Evolutionary conservation across 2,329 filamentous ascomycete species (phyloP).

Genomic region (Erysiphe pisi): DNA sequence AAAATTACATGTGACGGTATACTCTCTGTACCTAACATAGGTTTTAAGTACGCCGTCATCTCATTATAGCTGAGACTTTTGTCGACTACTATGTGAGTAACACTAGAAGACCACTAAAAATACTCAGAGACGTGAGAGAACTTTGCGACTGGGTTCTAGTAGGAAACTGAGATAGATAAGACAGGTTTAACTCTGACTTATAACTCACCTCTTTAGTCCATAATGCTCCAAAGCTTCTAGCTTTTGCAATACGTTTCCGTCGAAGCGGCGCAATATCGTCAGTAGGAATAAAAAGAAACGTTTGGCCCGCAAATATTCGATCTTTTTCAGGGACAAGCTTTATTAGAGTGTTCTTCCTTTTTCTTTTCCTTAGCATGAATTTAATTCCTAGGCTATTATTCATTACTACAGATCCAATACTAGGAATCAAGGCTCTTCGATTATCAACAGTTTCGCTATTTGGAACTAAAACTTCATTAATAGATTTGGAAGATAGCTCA

Average conservation of each 20-base stretch:
- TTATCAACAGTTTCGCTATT: neutral
- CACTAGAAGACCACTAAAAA: constrained; percentile 40
- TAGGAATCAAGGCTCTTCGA: constrained; percentile 32
- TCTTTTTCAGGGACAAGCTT: neutral
- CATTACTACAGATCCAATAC: constrained; percentile 32
- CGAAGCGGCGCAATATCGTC: neutral
- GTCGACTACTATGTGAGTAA: constrained; percentile 76
- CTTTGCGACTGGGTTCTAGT: neutral
- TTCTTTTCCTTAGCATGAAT: constrained; percentile 33
- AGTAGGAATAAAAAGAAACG: neutral
- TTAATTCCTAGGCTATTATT: constrained; percentile 34
- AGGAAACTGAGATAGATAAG: too few relatives aligned
- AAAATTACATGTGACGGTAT: too few relatives aligned
- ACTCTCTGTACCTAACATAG: too few relatives aligned
- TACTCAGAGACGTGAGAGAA: neutral
- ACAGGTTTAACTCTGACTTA: too few relatives aligned
- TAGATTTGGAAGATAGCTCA: neutral
- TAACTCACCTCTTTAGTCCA: neutral
- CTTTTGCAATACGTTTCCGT: neutral
- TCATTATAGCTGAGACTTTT: constrained; percentile 42
- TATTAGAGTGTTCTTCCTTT: constrained; percentile 39
- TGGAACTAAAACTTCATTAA: neutral
- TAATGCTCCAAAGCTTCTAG: neutral
- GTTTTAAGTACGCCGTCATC: too few relatives aligned
- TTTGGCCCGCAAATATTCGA: neutral